Evolutionary conservation across 148 eudicot genomes (phyloP).

Genomic region (Amaranthus palmeri): DNA sequence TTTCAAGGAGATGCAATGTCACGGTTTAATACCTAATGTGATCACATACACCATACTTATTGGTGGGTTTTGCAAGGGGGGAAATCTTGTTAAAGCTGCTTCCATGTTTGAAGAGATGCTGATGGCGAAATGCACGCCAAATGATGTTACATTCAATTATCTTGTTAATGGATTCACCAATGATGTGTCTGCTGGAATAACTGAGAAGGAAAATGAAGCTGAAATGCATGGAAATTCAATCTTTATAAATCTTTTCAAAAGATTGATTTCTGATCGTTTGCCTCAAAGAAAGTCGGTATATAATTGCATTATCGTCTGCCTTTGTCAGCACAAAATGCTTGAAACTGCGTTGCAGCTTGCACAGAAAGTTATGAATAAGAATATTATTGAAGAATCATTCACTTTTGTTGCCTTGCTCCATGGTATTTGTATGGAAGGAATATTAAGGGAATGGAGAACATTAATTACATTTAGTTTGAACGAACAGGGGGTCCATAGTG

Average conservation of each 20-base stretch:
- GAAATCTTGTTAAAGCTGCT: constrained; percentile 59
- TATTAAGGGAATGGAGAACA: constrained; percentile 61
- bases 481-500: constrained; percentile 46
- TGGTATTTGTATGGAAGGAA: constrained; percentile 73
- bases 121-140: constrained; percentile 56
- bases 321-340: constrained; percentile 66
- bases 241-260: constrained; percentile 40
- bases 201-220: constrained; percentile 24
- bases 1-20: constrained; percentile 53
- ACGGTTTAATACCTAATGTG: constrained; percentile 65
- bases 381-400: constrained; percentile 47
- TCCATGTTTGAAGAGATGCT: constrained; percentile 66
- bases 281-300: constrained; percentile 51
- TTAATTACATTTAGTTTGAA: constrained; percentile 44
- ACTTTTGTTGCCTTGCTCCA: constrained; percentile 61
- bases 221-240: constrained; percentile 24
- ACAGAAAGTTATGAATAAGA: constrained; percentile 44
- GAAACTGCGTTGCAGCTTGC: constrained; percentile 48
- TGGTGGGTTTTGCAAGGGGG: constrained; percentile 65
- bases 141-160: constrained; percentile 64
- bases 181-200: constrained; percentile 12
- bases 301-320: constrained; percentile 65
- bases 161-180: constrained; percentile 70
- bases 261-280: constrained; percentile 58
- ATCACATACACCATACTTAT: constrained; percentile 68